Base-by-base conservation (phyloP, 83 land plant species). In the Picea mariana region DNA sequence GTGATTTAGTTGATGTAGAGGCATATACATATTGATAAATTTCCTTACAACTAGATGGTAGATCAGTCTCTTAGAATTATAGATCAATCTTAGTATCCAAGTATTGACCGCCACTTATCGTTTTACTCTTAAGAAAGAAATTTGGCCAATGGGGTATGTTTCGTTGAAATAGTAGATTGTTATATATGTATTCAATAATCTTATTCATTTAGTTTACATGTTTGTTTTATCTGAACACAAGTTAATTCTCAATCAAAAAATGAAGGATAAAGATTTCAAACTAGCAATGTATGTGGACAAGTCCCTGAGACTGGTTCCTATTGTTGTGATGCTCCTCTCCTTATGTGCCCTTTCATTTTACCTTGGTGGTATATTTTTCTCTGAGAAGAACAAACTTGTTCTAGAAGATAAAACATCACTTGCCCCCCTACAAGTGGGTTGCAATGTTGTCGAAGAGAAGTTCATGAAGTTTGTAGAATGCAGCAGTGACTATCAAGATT, bases 341-440 rank as follows among this genome's bases (percentile, higher is more conserved):
- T 86, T 96, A 20, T 96, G 99, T 82, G 92, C 92, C 58, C 81
- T 96, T 80, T 96, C 94, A 34, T 96, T 96, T 81, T 96, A 94
- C 71, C 93, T 96, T 67, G 99, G 99, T 18, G 94, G 95, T 40
- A 87, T 91, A 5, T 95, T 88, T 78, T 88, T 87, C 81, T 87
- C 94, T 13, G 90, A 88, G 62, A 96, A 87, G 84, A 58, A 86
- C 23, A 82, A 66, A 71, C 40, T 88, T n/a, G 34, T 82, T 15
- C 55, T 66, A 17, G 76, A 78, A 67, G 88, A 83, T 34, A 76
- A 81, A 18, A 18, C 59, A 16, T 79, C 77, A 62, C 67, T 66
- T 26, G 68, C 82, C 18, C 78, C 79, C 49, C 16, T 47, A 44
- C 52, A 47, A 75, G 77, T 75, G 58, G 49, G 58, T 60, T 75